A percentile compares a stretch with the other conserved stretches of the same genome.
These are phyloP conservation scores for Aurinia saxatilis DNA, from an alignment of 345 rosid genomes.

Conservation along the genomic window DNA sequence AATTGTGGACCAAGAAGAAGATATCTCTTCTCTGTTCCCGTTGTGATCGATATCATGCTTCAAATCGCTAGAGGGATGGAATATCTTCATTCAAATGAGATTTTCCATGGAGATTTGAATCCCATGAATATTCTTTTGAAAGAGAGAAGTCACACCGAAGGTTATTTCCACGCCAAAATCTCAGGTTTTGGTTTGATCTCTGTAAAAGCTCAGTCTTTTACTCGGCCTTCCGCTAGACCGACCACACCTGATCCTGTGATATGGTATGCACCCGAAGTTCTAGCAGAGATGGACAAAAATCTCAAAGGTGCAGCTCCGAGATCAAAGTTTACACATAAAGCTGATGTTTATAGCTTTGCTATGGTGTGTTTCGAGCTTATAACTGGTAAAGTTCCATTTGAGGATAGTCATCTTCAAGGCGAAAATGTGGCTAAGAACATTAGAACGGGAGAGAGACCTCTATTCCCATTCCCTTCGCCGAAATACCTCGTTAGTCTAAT, in stretches of 20 bases:
- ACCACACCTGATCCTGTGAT: constrained; percentile 40
- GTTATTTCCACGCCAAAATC: constrained; percentile 68
- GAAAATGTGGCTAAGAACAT: constrained; percentile 63
- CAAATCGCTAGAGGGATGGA: constrained; percentile 96
- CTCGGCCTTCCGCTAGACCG: constrained; percentile 27
- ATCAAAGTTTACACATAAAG: constrained; percentile 57
- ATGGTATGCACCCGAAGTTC: constrained; percentile 86
- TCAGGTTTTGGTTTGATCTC: constrained; percentile 55
- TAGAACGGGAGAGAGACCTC: constrained; percentile 76
- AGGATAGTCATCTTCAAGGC: constrained; percentile 89
- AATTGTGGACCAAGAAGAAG: constrained; percentile 57
- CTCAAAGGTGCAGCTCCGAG: constrained; percentile 16
- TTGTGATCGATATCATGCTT: constrained; percentile 75
- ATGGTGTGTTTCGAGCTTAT: constrained; percentile 82
- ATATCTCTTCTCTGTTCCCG: constrained; percentile 48
- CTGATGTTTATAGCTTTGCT: constrained; percentile 90
- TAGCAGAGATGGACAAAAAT: constrained; percentile 46
- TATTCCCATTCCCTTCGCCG: constrained; percentile 65
- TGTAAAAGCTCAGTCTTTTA: constrained; percentile 25
- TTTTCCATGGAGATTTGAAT: constrained; percentile 67
- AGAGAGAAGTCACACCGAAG: constrained; percentile 55
- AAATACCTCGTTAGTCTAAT: constrained; percentile 69
- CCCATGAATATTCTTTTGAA: constrained; percentile 58
- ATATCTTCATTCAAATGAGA: constrained; percentile 59
- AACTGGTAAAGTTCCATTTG: constrained; percentile 85